Evolutionary conservation across 2,329 filamentous ascomycete genomes (phyloP).

Genomic region (Calonectria fujianensis): DNA sequence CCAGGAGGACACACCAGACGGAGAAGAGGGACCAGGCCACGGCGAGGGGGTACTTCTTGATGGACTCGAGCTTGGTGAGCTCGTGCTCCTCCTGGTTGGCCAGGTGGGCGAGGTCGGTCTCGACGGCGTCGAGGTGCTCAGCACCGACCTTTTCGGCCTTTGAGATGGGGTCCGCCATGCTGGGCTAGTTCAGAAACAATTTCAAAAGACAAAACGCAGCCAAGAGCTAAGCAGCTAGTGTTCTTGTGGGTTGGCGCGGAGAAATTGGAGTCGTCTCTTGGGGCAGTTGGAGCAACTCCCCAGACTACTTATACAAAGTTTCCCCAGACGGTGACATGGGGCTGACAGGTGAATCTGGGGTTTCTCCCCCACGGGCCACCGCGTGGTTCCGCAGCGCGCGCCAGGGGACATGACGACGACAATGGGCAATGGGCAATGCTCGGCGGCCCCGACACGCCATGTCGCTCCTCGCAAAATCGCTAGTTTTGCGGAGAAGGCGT

Average conservation of each 20-base stretch:
- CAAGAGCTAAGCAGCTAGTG: neutral
- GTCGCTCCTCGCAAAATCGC: neutral
- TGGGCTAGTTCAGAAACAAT: neutral
- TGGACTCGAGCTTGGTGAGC: slow-evolving; percentile 47
- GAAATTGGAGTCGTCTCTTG: slow-evolving; percentile 26
- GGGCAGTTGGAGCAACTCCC: slow-evolving; percentile 27
- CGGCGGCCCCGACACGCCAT: slow-evolving; percentile 30
- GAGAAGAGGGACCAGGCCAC: slow-evolving; percentile 62
- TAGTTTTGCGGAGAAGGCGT: slow-evolving; percentile 35
- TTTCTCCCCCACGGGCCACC: slow-evolving; percentile 35
- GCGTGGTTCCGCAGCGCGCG: slow-evolving; percentile 2
- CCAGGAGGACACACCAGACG: slow-evolving; percentile 62
- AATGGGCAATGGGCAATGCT: neutral
- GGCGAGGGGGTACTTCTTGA: slow-evolving; percentile 53
- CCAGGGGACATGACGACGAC: slow-evolving; percentile 31
- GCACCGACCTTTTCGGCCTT: slow-evolving; percentile 45
- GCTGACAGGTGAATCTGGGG: slow-evolving; percentile 43
- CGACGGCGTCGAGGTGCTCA: slow-evolving; percentile 41
- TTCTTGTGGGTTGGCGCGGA: slow-evolving; percentile 6
- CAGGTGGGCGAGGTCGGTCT: slow-evolving; percentile 47
- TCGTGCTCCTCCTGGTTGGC: slow-evolving; percentile 56
- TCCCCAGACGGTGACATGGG: slow-evolving; percentile 41
- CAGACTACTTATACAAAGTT: slow-evolving; percentile 43
- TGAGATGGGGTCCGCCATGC: slow-evolving; percentile 30
- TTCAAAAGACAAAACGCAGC: neutral